phyloP scores from a whole-genome alignment of 805 yeast species.

The Brettanomyces bruxellensis region DNA sequence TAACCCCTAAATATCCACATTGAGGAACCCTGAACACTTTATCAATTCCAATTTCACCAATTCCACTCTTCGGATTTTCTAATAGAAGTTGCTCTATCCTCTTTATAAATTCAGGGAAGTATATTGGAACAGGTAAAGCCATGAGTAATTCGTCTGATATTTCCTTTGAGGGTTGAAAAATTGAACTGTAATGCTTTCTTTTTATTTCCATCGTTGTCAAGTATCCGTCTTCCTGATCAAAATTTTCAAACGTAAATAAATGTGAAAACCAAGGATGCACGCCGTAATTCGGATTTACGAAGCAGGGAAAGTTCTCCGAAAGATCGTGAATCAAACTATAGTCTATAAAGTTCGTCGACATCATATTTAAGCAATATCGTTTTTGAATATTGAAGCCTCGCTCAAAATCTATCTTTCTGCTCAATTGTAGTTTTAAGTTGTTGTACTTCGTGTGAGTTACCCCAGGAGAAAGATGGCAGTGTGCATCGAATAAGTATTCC shows the following conservation, averaged over 20 bases:
- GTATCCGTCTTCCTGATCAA: not conserved
- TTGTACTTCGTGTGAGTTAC: constrained; percentile 5
- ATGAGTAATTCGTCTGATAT: constrained; percentile 4
- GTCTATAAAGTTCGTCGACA: constrained; percentile 42
- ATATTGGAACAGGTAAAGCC: constrained; percentile 54
- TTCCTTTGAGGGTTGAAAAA: constrained; percentile 37
- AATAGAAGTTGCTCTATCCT: constrained; percentile 25
- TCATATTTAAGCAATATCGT: constrained; percentile 22
- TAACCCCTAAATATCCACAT: constrained; percentile 40
- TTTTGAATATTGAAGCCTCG: constrained; percentile 1
- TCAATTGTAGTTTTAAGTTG: constrained; percentile 3
- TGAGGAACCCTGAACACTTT: constrained; percentile 61
- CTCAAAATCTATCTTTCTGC: not conserved
- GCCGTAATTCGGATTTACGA: constrained; percentile 48
- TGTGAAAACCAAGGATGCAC: constrained; percentile 93
- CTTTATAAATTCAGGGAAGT: constrained; percentile 27
- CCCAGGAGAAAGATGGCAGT: constrained; percentile 29
- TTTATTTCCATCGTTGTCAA: constrained; percentile 23
- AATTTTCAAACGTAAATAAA: constrained; percentile 33
- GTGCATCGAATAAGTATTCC: constrained; percentile 25
- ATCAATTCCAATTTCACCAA: constrained; percentile 94
- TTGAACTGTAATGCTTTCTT: constrained; percentile 43
- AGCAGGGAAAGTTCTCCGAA: constrained; percentile 9
- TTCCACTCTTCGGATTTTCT: constrained; percentile 24
- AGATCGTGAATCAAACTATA: constrained; percentile 17